Conservation (phyloP, 331 rosid genomes). For the Prunus yedoensis region DNA sequence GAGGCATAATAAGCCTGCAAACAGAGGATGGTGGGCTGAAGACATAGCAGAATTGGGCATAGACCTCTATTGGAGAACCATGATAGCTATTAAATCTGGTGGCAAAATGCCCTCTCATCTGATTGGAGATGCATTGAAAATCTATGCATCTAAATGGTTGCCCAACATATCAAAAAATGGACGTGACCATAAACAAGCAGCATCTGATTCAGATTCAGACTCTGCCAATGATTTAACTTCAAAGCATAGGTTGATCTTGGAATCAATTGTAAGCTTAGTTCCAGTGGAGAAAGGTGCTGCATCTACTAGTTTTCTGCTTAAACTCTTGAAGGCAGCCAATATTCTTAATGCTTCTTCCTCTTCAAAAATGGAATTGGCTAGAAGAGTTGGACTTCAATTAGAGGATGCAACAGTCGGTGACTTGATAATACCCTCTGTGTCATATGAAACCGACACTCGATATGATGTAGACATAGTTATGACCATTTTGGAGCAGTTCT, state of each 20-base stretch:
- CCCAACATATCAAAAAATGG: slow-evolving; percentile 62
- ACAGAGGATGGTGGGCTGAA: slow-evolving; percentile 96
- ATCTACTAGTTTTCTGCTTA: slow-evolving; percentile 80
- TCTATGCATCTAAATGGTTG: slow-evolving; percentile 84
- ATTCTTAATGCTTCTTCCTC: slow-evolving; percentile 81
- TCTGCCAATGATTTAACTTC: slow-evolving; percentile 51
- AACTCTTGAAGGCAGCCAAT: slow-evolving; percentile 85
- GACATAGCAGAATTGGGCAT: slow-evolving; percentile 91
- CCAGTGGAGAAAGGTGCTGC: slow-evolving; percentile 86
- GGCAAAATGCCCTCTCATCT: slow-evolving; percentile 62
- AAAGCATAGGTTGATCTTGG: slow-evolving; percentile 78
- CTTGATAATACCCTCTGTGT: slow-evolving; percentile 71
- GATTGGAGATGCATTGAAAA: slow-evolving; percentile 80
- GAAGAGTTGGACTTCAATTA: slow-evolving; percentile 75
- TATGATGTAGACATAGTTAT: slow-evolving; percentile 81
- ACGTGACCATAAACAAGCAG: slow-evolving; percentile 22
- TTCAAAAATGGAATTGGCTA: slow-evolving; percentile 79
- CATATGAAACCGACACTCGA: slow-evolving; percentile 40
- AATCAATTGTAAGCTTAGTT: slow-evolving; percentile 81
- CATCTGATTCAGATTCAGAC: slow-evolving; percentile 56
- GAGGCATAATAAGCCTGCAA: slow-evolving; percentile 51
- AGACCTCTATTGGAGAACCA: slow-evolving; percentile 92
- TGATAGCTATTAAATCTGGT: slow-evolving; percentile 85
- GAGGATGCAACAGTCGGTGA: slow-evolving; percentile 79
- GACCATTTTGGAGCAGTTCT: slow-evolving; percentile 82